These are phyloP conservation scores for Spizellomyces punctatus DNA, from an alignment of 192 early-diverging fungal species.

Conservation along the genomic window DNA sequence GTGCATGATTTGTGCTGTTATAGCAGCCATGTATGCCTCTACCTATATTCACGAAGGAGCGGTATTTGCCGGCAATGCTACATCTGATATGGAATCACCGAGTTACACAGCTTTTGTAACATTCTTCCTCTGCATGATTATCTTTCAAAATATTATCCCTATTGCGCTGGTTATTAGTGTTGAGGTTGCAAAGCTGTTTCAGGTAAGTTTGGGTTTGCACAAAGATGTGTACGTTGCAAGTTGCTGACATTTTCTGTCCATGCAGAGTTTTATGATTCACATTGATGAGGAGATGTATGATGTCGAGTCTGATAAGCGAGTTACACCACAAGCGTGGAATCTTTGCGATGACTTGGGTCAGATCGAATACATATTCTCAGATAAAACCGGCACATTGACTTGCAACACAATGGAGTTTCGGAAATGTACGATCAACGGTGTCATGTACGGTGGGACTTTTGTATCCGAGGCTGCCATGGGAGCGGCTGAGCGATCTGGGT, in stretches of 20 bases:
- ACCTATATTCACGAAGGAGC: slow-evolving; percentile 46
- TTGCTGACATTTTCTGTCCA: neutral
- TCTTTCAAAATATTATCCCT: slow-evolving; percentile 95
- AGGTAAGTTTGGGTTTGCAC: slow-evolving; percentile 41
- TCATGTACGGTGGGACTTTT: slow-evolving; percentile 71
- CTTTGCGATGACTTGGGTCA: slow-evolving; percentile 95
- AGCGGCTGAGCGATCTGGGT: slow-evolving; percentile 26
- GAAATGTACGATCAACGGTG: slow-evolving; percentile 86
- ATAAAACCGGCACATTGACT: slow-evolving; percentile 96
- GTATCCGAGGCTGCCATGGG: slow-evolving; percentile 37
- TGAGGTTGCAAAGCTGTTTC: slow-evolving; percentile 88
- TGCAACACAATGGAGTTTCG: slow-evolving; percentile 97
- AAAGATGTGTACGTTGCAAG: neutral
- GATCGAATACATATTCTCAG: slow-evolving; percentile 95
- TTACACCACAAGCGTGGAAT: slow-evolving; percentile 84
- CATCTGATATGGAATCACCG: slow-evolving; percentile 22
- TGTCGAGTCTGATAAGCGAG: slow-evolving; percentile 55
- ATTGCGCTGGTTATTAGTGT: slow-evolving; percentile 94
- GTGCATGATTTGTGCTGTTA: slow-evolving; percentile 53
- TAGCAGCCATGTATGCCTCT: slow-evolving; percentile 45
- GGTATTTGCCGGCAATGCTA: slow-evolving; percentile 42
- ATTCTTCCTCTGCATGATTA: slow-evolving; percentile 76
- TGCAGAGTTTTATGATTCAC: slow-evolving; percentile 86
- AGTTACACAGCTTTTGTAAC: slow-evolving; percentile 44
- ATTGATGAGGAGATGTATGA: slow-evolving; percentile 90